These are phyloP conservation scores for Botrytis galanthina DNA, from an alignment of 2,329 filamentous ascomycete genomes.

Conservation along the genomic window DNA sequence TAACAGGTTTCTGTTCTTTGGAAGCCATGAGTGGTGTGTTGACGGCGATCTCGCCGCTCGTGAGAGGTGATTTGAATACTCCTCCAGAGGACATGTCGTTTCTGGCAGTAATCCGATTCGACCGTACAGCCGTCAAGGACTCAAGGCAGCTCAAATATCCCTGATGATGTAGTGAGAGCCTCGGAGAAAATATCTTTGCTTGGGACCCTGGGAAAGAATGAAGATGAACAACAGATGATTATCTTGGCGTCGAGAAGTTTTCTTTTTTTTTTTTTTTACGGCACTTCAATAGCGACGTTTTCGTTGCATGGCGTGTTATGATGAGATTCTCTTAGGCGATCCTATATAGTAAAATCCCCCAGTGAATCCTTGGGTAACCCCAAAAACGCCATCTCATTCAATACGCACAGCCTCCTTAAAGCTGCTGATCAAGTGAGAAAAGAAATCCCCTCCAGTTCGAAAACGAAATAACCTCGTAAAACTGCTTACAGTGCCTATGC, in stretches of 20 bases:
- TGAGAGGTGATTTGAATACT: slow-evolving; percentile 18
- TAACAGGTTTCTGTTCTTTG: not conserved
- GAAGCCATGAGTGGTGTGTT: not conserved
- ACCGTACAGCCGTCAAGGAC: not conserved
- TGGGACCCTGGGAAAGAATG: not conserved
- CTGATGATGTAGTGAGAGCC: not conserved
- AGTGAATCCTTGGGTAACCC: not conserved
- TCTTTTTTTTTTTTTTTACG: not conserved
- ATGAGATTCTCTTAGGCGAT: slow-evolving; percentile 3
- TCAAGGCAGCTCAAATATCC: not conserved
- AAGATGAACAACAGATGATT: not conserved
- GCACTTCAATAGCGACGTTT: not conserved
- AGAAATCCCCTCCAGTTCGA: not conserved
- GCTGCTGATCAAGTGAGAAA: not conserved
- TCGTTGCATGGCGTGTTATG: not conserved
- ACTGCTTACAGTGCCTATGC: not conserved
- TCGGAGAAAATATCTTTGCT: not conserved
- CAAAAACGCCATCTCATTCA: not conserved
- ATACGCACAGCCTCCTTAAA: slow-evolving; percentile 1
- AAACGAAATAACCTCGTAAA: not conserved
- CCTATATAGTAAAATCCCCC: slow-evolving; percentile 13
- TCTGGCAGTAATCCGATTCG: slow-evolving; percentile 5
- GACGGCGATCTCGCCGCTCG: not conserved
- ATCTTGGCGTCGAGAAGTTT: not conserved
- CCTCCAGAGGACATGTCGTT: slow-evolving; percentile 19